Evolutionary conservation across 2,329 filamentous ascomycete species (phyloP).

Genomic region (Botrytis sinoallii): DNA sequence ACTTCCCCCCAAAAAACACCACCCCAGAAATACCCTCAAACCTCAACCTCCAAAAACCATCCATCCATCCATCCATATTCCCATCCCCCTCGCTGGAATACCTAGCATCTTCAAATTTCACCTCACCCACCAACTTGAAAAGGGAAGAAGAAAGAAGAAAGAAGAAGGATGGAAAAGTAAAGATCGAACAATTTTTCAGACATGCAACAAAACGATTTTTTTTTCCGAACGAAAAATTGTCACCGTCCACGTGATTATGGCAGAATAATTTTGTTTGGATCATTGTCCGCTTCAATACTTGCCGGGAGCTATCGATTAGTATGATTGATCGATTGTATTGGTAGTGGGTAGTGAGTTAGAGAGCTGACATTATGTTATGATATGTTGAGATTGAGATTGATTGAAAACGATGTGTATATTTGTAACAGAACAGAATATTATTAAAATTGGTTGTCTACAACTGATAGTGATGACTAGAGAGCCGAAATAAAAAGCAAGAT

Average conservation of each 20-base stretch:
- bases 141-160: too few relatives aligned
- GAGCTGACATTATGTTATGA: fast-evolving
- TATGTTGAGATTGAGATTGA: not conserved
- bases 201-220: not conserved
- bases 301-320: too few relatives aligned
- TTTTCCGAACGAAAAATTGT: too few relatives aligned
- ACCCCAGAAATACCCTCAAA: not conserved
- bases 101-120: too few relatives aligned
- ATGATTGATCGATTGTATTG: not conserved
- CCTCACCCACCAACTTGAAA: too few relatives aligned
- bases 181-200: not conserved
- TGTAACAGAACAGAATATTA: not conserved
- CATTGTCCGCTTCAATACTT: not conserved
- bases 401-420: too few relatives aligned
- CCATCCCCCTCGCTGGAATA: not conserved
- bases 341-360: not conserved
- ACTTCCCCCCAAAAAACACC: not conserved
- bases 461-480: not conserved
- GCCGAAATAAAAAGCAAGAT: not conserved
- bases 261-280: not conserved
- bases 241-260: not conserved
- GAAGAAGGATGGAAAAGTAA: not conserved
- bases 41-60: too few relatives aligned
- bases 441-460: not conserved
- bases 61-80: not conserved